Evolutionary conservation across 2,329 filamentous ascomycete species (phyloP).

Genomic region (Dactylella cylindrospora): DNA sequence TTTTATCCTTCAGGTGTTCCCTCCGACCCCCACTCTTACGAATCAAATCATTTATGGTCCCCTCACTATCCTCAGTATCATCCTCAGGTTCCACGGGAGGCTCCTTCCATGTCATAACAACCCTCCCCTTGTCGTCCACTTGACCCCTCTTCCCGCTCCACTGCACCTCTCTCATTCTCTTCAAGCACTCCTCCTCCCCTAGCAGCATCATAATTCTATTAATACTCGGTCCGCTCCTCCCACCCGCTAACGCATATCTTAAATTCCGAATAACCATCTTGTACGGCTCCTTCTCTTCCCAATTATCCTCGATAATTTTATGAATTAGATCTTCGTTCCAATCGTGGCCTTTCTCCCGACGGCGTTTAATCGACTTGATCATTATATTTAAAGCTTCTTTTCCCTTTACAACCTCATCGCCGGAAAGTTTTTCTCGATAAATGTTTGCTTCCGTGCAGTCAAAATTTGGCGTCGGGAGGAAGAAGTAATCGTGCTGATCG

Average conservation of each 20-base stretch:
- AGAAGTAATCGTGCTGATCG: conserved; percentile 42
- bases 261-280: conserved; percentile 28
- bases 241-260: conserved; percentile 33
- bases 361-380: conserved; percentile 8
- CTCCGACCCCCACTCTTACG: conserved; percentile 7
- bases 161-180: conserved; percentile 17
- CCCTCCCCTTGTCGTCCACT: conserved; percentile 37
- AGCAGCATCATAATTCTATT: conserved; percentile 35
- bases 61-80: conserved; percentile 11
- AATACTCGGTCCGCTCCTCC: conserved; percentile 31
- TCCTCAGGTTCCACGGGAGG: not conserved
- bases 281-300: conserved; percentile 24
- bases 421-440: conserved; percentile 18
- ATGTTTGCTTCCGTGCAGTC: conserved; percentile 17
- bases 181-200: conserved; percentile 26
- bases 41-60: conserved; percentile 10
- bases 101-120: conserved; percentile 42
- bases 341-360: not conserved
- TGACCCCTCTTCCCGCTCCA: conserved; percentile 26
- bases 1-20: no score
- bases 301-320: conserved; percentile 17
- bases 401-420: conserved; percentile 18
- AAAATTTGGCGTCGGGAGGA: conserved; percentile 16
- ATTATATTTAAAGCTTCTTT: conserved; percentile 21
- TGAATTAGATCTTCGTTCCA: conserved; percentile 22